Evolutionary conservation across 2,329 filamentous ascomycete genomes (phyloP).

Genomic region (Helotiales sp.): DNA sequence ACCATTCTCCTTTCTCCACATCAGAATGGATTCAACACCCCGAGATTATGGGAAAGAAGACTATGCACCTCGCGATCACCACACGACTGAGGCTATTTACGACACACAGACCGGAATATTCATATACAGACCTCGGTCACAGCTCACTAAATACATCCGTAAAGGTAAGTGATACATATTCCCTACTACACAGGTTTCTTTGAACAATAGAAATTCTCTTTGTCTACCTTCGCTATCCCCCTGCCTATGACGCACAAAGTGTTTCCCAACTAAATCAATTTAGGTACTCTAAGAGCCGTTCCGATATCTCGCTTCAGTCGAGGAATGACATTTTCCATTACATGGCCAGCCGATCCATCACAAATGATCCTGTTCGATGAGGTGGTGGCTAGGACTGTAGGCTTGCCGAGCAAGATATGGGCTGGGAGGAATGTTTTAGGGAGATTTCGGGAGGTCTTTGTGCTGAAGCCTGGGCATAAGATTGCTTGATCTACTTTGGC

Average conservation of each 20-base stretch:
- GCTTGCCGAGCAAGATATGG: not conserved
- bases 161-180: not conserved
- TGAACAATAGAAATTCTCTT: no score
- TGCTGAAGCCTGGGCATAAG: not conserved
- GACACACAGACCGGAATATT: not conserved
- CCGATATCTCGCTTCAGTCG: not conserved
- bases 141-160: not conserved
- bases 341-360: not conserved
- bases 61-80: conserved; percentile 12
- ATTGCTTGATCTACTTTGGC: not conserved
- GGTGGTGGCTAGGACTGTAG: not conserved
- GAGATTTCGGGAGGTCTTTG: conserved; percentile 1
- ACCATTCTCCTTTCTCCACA: not conserved
- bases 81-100: not conserved
- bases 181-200: no score
- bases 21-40: not conserved
- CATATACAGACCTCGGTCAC: conserved; percentile 1
- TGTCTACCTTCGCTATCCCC: no score
- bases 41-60: not conserved
- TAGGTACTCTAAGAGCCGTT: not conserved
- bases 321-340: not conserved
- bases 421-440: not conserved
- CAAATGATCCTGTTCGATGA: not conserved
- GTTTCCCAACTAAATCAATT: no score
- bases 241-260: no score